Base-by-base conservation (phyloP, 192 early-diverging fungal genomes). In the Anaeromyces robustus region DNA sequence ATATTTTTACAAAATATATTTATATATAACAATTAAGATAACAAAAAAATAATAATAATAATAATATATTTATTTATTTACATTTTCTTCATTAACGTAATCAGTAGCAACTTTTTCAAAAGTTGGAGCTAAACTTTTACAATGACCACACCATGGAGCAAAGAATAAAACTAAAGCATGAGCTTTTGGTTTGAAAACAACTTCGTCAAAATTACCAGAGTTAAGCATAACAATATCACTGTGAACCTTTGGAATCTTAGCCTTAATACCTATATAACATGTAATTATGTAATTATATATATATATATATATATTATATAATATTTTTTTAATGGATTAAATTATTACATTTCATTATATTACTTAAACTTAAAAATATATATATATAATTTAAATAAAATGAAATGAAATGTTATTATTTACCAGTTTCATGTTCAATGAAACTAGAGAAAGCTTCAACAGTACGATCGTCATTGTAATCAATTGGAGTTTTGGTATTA, bases 121-220 rank as follows among this genome's bases (percentile, higher is more conserved):
- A 34, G 91, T 94, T 19, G 96, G 96, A 34, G 95, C 95, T 87
- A 82, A 39, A 19, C 78, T 31, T 78, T 37, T 78, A 34, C 83
- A 68, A 78, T 81, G 39, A 26, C 30, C 81, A 84, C 94, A 96
- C 94, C 94, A 97, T 29, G 92, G 92, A 28, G 96, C 96, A 86
- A 92, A 96, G 85, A 97, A 98, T 85, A 95, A 94, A 34, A 97
- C 96, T 81, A 99, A 85, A 14, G 92, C 92, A 85, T 90, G 84
- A 82, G 92, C 94, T 81, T 87, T 82, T 52, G 92, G 85, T 80
- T 93, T 89, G 59, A 94, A 82, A 22, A 93, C 95, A 68, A 92
- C 87, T 29, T 87, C 83, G 79, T 96, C 92, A 87, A 99, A 99
- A 78, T 88, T 90, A 32, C 85, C 86, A 80, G 89, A 87, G 79